Evolutionary conservation across 2,329 filamentous ascomycete species (phyloP).

Genomic region (Phaeomoniella chlamydospora): DNA sequence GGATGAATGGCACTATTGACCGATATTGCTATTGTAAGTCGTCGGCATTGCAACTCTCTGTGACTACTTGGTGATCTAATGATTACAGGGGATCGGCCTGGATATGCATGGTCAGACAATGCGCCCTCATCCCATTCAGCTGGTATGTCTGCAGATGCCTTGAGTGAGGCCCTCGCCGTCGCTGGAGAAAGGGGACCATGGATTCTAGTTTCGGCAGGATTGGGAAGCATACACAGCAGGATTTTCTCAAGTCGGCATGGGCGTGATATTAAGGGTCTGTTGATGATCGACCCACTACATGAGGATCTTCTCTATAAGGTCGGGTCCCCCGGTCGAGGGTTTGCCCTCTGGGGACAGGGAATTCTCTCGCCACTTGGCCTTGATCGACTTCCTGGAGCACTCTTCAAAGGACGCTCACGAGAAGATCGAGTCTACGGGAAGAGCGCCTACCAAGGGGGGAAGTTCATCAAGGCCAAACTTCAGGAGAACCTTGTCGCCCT

Average conservation of each 20-base stretch:
- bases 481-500: constrained; percentile 85
- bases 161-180: constrained; percentile 71
- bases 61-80: background rate
- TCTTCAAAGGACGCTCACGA: constrained; percentile 67
- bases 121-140: constrained; percentile 87
- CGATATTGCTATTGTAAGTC: constrained; percentile 79
- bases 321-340: constrained; percentile 55
- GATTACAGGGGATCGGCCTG: constrained; percentile 56
- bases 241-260: constrained; percentile 81
- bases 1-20: constrained; percentile 66
- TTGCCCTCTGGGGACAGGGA: constrained; percentile 74
- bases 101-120: constrained; percentile 77
- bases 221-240: constrained; percentile 77
- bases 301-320: constrained; percentile 66
- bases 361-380: constrained; percentile 77
- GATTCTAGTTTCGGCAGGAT: constrained; percentile 72
- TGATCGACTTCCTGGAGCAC: constrained; percentile 61
- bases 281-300: constrained; percentile 79
- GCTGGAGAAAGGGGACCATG: constrained; percentile 78
- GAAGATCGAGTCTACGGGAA: constrained; percentile 76
- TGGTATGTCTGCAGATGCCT: constrained; percentile 77
- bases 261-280: constrained; percentile 57
- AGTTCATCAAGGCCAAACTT: constrained; percentile 76
- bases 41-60: constrained; percentile 4
- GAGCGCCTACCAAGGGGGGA: constrained; percentile 63